phyloP scores from a whole-genome alignment of 2,329 filamentous ascomycete genomes.

The Aureobasidium melanogenum region DNA sequence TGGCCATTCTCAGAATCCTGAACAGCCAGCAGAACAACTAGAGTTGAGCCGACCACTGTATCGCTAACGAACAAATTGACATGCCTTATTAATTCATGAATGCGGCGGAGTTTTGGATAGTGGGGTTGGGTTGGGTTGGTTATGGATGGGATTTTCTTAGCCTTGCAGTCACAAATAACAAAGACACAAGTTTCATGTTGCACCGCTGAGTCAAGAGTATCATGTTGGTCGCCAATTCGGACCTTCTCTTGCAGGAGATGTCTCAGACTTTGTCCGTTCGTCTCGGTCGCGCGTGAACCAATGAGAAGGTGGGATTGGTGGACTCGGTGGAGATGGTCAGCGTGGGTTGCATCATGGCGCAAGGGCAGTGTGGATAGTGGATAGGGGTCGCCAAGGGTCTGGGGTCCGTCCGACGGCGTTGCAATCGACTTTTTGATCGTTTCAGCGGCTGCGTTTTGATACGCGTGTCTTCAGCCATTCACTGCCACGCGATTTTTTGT shows the following conservation, averaged over 20 bases:
- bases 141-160: not conserved
- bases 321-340: not conserved
- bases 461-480: constrained; percentile 1
- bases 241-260: not conserved
- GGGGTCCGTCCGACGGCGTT: not conserved
- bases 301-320: not conserved
- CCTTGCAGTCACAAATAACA: not conserved
- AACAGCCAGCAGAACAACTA: constrained; percentile 96
- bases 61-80: not conserved
- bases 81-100: not conserved
- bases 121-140: not conserved
- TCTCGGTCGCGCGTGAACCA: not conserved
- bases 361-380: not conserved
- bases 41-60: constrained; percentile 7
- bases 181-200: not conserved
- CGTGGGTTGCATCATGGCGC: not conserved
- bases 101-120: not conserved
- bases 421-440: constrained; percentile 4
- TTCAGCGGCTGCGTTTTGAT: not conserved
- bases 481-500: constrained; percentile 1
- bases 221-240: not conserved
- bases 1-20: constrained; percentile 88
- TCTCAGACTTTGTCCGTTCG: not conserved
- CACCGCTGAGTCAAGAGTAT: not conserved
- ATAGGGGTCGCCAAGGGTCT: constrained; percentile 5